Evolutionary conservation across 257 asterid genomes (phyloP).

Genomic region (Nicotiana tabacum): DNA sequence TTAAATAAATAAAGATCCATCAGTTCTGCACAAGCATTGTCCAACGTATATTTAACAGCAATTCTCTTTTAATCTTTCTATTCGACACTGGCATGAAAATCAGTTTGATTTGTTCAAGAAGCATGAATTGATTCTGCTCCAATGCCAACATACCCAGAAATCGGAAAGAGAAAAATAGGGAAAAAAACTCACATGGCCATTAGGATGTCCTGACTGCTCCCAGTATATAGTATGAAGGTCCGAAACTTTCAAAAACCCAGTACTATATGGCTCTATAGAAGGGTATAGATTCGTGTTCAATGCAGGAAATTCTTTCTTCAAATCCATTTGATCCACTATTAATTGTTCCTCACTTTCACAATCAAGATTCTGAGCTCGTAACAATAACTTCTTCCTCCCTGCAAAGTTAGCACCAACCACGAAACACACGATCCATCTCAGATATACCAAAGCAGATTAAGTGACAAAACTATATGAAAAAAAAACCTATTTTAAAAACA

Average conservation of each 20-base stretch:
- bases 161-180: neutral
- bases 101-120: neutral
- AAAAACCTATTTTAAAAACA: neutral
- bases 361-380: slow-evolving; percentile 20
- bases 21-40: no score
- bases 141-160: neutral
- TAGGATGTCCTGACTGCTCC: slow-evolving; percentile 95
- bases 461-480: neutral
- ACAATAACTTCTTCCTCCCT: slow-evolving; percentile 37
- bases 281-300: slow-evolving; percentile 50
- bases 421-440: neutral
- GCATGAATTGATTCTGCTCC: neutral
- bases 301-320: slow-evolving; percentile 27
- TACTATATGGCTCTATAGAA: slow-evolving; percentile 67
- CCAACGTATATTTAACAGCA: no score
- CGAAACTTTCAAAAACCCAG: slow-evolving; percentile 84
- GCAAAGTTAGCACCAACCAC: slow-evolving; percentile 20
- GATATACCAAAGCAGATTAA: neutral
- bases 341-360: slow-evolving; percentile 25
- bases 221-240: slow-evolving; percentile 78
- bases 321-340: slow-evolving; percentile 41
- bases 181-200: slow-evolving; percentile 69
- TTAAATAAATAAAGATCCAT: no score
- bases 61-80: neutral
- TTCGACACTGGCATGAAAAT: neutral